phyloP scores from a whole-genome alignment of 768 basidiomycete species.

The Termitomyces sp. region DNA sequence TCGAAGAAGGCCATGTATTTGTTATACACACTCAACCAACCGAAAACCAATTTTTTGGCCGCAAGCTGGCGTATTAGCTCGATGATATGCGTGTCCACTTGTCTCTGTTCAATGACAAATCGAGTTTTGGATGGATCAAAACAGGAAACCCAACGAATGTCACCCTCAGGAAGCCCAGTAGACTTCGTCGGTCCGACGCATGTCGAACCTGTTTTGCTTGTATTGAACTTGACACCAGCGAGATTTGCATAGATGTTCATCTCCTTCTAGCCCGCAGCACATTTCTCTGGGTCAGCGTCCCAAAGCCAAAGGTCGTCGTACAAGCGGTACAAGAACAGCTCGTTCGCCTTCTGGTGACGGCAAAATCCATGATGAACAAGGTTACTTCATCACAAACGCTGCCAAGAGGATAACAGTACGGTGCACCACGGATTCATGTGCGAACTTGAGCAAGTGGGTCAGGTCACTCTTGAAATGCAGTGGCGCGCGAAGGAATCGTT shows the following conservation, averaged over 20 bases:
- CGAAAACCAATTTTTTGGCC: conserved; percentile 25
- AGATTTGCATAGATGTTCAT: conserved; percentile 35
- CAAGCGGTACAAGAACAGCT: conserved; percentile 37
- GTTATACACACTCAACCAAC: conserved; percentile 27
- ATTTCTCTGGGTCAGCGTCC: conserved; percentile 26
- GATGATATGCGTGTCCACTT: conserved; percentile 22
- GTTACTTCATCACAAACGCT: conserved; percentile 34
- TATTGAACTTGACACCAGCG: conserved; percentile 35
- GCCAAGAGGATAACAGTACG: conserved; percentile 35
- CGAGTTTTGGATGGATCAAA: conserved; percentile 8
- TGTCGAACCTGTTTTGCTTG: conserved; percentile 35
- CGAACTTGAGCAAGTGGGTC: conserved; percentile 16
- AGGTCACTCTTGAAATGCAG: conserved; percentile 11
- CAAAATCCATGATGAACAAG: conserved; percentile 41
- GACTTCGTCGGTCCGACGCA: conserved; percentile 21
- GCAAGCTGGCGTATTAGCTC: conserved; percentile 26
- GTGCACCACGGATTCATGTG: conserved; percentile 34
- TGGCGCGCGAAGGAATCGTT: conserved; percentile 12
- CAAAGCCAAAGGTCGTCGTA: conserved; percentile 44
- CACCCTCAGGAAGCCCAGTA: conserved; percentile 13
- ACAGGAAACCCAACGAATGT: conserved; percentile 17
- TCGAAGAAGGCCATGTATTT: conserved; percentile 25
- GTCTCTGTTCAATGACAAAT: conserved; percentile 20
- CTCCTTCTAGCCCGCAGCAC: conserved; percentile 32
- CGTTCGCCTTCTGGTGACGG: conserved; percentile 37